phyloP scores from a whole-genome alignment of 2,329 filamentous ascomycete genomes.

The Lizonia empirigonia region DNA sequence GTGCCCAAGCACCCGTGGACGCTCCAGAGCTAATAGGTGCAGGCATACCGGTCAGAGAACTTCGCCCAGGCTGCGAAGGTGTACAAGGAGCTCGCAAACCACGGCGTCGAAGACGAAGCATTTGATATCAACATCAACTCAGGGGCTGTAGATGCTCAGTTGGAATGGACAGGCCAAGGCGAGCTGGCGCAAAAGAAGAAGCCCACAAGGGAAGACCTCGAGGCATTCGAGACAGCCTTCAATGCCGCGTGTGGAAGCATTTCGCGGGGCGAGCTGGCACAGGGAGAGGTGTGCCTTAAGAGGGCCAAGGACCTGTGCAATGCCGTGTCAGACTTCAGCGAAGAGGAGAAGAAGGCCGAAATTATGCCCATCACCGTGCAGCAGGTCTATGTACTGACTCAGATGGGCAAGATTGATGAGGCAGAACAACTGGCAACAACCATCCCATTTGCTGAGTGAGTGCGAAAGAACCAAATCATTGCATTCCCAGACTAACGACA shows the following conservation, averaged over 20 bases:
- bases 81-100: constrained; percentile 64
- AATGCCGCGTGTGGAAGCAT: constrained; percentile 78
- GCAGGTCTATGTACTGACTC: constrained; percentile 73
- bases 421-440: constrained; percentile 66
- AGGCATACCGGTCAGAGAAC: constrained; percentile 74
- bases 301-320: constrained; percentile 74
- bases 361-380: constrained; percentile 77
- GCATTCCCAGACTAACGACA: constrained; percentile 16
- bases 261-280: constrained; percentile 68
- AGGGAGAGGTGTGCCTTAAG: constrained; percentile 70
- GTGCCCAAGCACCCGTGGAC: constrained; percentile 21
- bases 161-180: constrained; percentile 69
- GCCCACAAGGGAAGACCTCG: constrained; percentile 65
- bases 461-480: neutral
- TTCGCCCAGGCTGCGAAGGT: constrained; percentile 69
- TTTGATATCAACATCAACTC: constrained; percentile 79
- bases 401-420: constrained; percentile 68
- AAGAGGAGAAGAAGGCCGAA: constrained; percentile 76
- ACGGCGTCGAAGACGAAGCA: constrained; percentile 64
- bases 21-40: constrained; percentile 23
- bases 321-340: constrained; percentile 71
- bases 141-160: constrained; percentile 73
- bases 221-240: constrained; percentile 81
- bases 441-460: constrained; percentile 68
- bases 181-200: constrained; percentile 61